Base-by-base conservation (phyloP, 305 asterid genomes). In the Plantago rigida region DNA sequence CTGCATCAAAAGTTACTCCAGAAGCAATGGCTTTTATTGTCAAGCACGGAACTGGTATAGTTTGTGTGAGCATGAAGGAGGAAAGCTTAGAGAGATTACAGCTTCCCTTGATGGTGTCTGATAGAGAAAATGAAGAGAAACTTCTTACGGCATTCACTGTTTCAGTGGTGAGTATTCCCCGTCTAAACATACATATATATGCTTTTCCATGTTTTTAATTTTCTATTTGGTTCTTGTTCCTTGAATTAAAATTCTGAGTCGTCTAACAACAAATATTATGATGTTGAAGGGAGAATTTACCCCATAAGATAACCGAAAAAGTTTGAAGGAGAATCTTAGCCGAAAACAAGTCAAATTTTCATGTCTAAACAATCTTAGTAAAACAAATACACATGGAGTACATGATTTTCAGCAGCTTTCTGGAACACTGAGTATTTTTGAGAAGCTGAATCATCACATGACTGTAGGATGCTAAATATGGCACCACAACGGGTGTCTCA, bases 1-100 rank as follows among this genome's bases (percentile, higher is more conserved):
- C 97, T 64, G 99, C 95, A 48, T 82, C 95, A 5, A 86, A 82
- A 78, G 99, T 87, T 62, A 89, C 99, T n/a, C 84, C 95, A 6
- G 99, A 86, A 75, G 96, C 96, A n/a, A 86, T 89, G 97, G 97
- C 99, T 47, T 92, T 92, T 78, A 77, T 92, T 71, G 99, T 92
- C 69, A 92, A 81, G 79, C 89, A 92, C 53, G 94, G 97, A 52
- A 92, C 97, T 55, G 98, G 98, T 60, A 92, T 92, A 57, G 98
- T 92, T 63, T 92, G 99, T 66, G 99, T 92, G 65, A 92, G 99
- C 84, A 92, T 92, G 97, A 70, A 81, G 65, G 96, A 79, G 66
- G 94, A 86, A 69, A 94, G 84, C 63, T 82, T 89, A 77, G 95
- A 86, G 73, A 83, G 99, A 71, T 69, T 92, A 79, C 64, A 75